Evolutionary conservation across 352 stramenopile species (phyloP).

Genomic region (Phytophthora meadii): DNA sequence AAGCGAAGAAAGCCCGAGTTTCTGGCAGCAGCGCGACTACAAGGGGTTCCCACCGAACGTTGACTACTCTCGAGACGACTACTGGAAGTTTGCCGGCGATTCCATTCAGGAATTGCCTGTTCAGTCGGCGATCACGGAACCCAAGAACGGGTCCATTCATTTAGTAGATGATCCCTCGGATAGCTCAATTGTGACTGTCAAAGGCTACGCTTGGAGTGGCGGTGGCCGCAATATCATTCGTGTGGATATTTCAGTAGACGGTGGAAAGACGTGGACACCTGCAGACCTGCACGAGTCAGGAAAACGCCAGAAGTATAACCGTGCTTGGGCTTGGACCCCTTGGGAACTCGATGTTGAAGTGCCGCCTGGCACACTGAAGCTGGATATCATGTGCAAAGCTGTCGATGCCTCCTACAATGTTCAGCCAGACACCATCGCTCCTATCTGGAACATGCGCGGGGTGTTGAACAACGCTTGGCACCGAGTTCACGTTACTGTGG

Average conservation of each 20-base stretch:
- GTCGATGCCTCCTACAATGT: conserved; percentile 96
- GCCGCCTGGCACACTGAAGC: conserved; percentile 70
- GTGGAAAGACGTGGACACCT: conserved; percentile 93
- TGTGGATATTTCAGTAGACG: conserved; percentile 96
- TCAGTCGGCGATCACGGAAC: conserved; percentile 91
- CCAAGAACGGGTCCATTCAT: conserved; percentile 61
- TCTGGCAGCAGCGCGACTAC: conserved; percentile 95
- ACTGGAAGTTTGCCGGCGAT: conserved; percentile 83
- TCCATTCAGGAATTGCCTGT: conserved; percentile 94
- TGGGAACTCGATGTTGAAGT: conserved; percentile 95
- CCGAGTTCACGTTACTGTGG: conserved; percentile 75
- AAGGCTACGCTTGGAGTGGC: conserved; percentile 95
- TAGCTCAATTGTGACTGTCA: conserved; percentile 86
- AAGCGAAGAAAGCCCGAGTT: conserved; percentile 84
- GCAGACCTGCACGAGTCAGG: conserved; percentile 90
- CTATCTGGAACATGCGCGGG: conserved; percentile 98
- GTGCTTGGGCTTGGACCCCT: conserved; percentile 96
- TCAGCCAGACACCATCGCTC: conserved; percentile 95
- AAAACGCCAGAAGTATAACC: conserved; percentile 88
- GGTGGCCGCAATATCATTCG: conserved; percentile 96
- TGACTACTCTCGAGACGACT: conserved; percentile 87
- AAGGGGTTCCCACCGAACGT: conserved; percentile 89
- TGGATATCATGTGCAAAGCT: conserved; percentile 94
- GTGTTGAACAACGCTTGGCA: conserved; percentile 98
- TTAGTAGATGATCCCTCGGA: conserved; percentile 64